A percentile compares a stretch with the other conserved stretches of the same genome.
Conservation (phyloP, 805 yeast genomes). For the Aciculoconidium aculeatum region DNA sequence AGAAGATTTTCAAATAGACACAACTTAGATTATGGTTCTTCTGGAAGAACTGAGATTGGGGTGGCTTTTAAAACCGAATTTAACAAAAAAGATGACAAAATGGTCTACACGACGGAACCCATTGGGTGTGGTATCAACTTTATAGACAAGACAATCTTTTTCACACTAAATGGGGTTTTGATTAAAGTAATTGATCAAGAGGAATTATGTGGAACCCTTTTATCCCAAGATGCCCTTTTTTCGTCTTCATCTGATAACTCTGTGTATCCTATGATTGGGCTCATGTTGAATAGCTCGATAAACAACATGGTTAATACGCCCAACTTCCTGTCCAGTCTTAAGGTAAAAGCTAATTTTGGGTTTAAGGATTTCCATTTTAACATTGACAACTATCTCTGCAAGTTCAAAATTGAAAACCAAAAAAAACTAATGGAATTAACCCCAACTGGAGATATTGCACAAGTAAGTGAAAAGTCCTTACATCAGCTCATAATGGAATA, state of each 20-base stretch:
- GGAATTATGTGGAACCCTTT: slow-evolving; percentile 18
- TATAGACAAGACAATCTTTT: slow-evolving; percentile 55
- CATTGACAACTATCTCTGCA: slow-evolving; percentile 46
- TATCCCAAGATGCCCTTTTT: slow-evolving; percentile 11
- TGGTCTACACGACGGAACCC: slow-evolving; percentile 46
- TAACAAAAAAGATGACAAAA: slow-evolving; percentile 32
- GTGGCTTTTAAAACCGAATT: slow-evolving; percentile 27
- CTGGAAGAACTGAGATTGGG: slow-evolving; percentile 31
- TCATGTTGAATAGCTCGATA: slow-evolving; percentile 15
- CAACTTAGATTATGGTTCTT: slow-evolving; percentile 20
- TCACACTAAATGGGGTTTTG: slow-evolving; percentile 74
- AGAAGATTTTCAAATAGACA: slow-evolving; percentile 30
- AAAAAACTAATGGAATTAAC: slow-evolving; percentile 5
- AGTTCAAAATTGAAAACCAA: slow-evolving; percentile 32
- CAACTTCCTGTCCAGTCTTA: slow-evolving; percentile 9
- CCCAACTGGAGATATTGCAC: slow-evolving; percentile 6
- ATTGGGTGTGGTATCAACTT: slow-evolving; percentile 85
- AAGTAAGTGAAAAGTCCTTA: slow-evolving; percentile 16
- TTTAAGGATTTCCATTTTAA: slow-evolving; percentile 54
- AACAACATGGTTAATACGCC: too few species aligned
- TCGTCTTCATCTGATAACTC: slow-evolving; percentile 12
- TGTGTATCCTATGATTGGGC: slow-evolving; percentile 31
- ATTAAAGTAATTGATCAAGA: slow-evolving; percentile 20
- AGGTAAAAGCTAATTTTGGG: slow-evolving; percentile 51
- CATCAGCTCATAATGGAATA: slow-evolving; percentile 33